phyloP scores from a whole-genome alignment of 2,329 filamentous ascomycete species.

The Claviceps arundinis region DNA sequence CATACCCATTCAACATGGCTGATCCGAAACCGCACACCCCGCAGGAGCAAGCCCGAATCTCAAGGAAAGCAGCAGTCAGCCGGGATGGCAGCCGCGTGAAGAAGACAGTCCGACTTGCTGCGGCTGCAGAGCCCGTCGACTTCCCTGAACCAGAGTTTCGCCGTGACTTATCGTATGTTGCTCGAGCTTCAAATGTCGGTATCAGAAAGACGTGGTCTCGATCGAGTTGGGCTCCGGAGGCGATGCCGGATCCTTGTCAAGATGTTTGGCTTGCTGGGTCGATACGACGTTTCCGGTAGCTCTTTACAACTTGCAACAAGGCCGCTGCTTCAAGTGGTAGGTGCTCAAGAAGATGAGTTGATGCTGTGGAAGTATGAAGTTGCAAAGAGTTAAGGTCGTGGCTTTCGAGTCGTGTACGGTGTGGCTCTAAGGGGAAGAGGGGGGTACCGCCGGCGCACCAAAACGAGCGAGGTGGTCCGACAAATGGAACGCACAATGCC shows the following conservation, averaged over 20 bases:
- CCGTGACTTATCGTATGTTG: neutral
- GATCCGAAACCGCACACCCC: slow-evolving; percentile 6
- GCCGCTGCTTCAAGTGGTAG: neutral
- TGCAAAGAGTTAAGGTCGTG: neutral
- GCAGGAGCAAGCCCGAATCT: slow-evolving; percentile 11
- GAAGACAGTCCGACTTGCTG: neutral
- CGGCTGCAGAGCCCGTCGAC: neutral
- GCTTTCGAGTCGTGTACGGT: neutral
- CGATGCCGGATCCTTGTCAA: slow-evolving; percentile 9
- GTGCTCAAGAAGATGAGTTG: neutral
- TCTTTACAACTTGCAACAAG: neutral
- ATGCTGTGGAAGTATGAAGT: neutral
- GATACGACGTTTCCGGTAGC: neutral
- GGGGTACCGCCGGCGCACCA: neutral
- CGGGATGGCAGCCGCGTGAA: neutral
- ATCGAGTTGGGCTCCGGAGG: slow-evolving; percentile 15
- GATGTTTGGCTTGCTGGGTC: slow-evolving; percentile 7
- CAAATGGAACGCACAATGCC: neutral
- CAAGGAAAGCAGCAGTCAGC: slow-evolving; percentile 6
- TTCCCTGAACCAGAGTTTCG: neutral
- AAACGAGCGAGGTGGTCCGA: slow-evolving; percentile 1
- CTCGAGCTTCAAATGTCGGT: neutral
- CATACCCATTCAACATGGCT: slow-evolving; percentile 27
- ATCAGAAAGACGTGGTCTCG: slow-evolving; percentile 3
- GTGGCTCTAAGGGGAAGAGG: neutral